Evolutionary conservation across 257 asterid species (phyloP), one percentile per base, ranked within the genome.

Genomic region (Craterostigma plantagineum): DNA sequence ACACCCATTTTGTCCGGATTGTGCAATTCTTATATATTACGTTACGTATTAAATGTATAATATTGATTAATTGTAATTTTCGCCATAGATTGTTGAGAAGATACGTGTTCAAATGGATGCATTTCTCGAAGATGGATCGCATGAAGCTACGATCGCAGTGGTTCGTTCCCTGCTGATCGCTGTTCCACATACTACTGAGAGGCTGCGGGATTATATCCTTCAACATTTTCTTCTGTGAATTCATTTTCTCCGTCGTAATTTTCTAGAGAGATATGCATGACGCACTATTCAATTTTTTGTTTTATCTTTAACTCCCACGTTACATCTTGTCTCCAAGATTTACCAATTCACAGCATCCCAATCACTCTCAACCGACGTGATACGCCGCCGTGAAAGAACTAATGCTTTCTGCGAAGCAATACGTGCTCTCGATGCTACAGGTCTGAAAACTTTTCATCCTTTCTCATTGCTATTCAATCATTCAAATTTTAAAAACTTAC

Each of bases 381-480:
- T 18, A 53, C 75, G 78, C 42, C 75, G 81, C 42, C 75, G 81
- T 4, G 95, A 90, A 52, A 70, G 93, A 67, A 79, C 84, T 34
- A 65, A 90, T 54, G 95, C 93, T 36, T 79, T 76, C 65, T 90
- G 95, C 56, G 99, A 90, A 79, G 58, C 99, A 56, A 83, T 83
- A 47, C 95, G 99, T 45, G 99, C 99, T 56, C 95, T 90, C 42
- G 99, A 90, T 75, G 94, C 95, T 30, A 75, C 94, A 56, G 99
- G 99, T 90, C 51, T 58, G 64, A 51, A 57, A 48, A 63, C n/a
- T n/a, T n/a, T 44, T 34, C 42, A 38, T 51, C 50, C 35, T 55
- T 49, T 35, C 47, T 16, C n/a, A 3, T 33, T 35, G 11, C 13
- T 35, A 23, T n/a, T n/a, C 40, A 11, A 3, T 15, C 1, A 3